These are phyloP conservation scores for Nothophaeocryptopus gaeumannii DNA, from an alignment of 2,329 filamentous ascomycete genomes.

Conservation along the genomic window DNA sequence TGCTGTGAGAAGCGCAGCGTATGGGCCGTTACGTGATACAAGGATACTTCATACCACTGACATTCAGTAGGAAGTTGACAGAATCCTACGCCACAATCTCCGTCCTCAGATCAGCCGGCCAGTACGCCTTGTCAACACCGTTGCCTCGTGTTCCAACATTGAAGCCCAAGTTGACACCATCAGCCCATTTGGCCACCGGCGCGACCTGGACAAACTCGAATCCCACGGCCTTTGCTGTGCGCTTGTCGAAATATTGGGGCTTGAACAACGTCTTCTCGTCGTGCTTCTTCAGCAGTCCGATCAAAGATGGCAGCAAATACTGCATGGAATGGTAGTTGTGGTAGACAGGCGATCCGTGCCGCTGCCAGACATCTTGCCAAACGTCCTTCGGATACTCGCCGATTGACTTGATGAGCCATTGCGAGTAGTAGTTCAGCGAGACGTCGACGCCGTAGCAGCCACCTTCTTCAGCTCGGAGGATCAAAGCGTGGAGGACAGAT, in stretches of 20 bases:
- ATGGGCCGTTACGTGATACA: too few species aligned
- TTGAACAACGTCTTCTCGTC: slow-evolving; percentile 43
- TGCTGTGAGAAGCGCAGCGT: too few species aligned
- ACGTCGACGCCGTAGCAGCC: slow-evolving; percentile 26
- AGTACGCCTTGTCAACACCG: slow-evolving; percentile 48
- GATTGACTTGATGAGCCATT: slow-evolving; percentile 29
- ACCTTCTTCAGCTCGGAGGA: slow-evolving; percentile 26
- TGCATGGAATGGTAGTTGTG: slow-evolving; percentile 52
- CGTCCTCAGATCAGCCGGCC: slow-evolving; percentile 39
- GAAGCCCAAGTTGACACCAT: slow-evolving; percentile 43
- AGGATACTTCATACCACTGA: too few species aligned
- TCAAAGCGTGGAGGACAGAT: slow-evolving; percentile 25
- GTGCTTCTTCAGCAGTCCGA: slow-evolving; percentile 42
- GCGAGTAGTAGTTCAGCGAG: slow-evolving; percentile 29
- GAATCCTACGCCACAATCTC: slow-evolving; percentile 12
- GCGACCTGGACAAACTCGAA: slow-evolving; percentile 42
- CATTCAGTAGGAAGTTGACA: too few species aligned
- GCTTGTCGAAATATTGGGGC: slow-evolving; percentile 49
- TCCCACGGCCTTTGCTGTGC: slow-evolving; percentile 40
- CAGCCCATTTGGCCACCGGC: slow-evolving; percentile 45
- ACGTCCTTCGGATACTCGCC: slow-evolving; percentile 33
- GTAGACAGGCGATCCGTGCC: slow-evolving; percentile 49
- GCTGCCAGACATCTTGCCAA: slow-evolving; percentile 50
- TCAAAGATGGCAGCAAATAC: slow-evolving; percentile 41
- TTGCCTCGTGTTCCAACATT: slow-evolving; percentile 53